These are phyloP conservation scores for Acrocalymma vagum DNA, from an alignment of 2,329 filamentous ascomycete species.

Conservation along the genomic window DNA sequence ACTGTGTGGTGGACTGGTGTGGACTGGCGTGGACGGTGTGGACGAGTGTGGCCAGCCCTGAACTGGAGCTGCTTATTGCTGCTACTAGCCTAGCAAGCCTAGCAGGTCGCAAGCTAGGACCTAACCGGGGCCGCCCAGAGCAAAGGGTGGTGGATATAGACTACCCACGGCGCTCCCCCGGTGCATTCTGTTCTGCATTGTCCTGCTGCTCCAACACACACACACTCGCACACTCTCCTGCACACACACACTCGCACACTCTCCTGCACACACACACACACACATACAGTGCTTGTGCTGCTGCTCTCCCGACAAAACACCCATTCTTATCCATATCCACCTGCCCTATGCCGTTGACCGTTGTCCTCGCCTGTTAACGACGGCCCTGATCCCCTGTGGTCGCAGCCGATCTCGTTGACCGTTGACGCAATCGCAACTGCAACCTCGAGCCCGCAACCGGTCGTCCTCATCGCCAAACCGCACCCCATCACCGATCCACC, in stretches of 20 bases:
- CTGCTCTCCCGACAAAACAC: neutral
- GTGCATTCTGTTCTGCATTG: too few species aligned
- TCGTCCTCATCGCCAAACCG: conserved; percentile 6
- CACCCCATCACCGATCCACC: conserved; percentile 7
- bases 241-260: conserved; percentile 8
- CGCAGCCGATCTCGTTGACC: conserved; percentile 27
- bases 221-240: conserved; percentile 5
- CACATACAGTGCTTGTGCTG: conserved; percentile 9
- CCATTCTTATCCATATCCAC: neutral
- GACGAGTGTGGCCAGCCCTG: too few species aligned
- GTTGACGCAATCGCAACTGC: conserved; percentile 23
- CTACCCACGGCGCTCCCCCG: conserved; percentile 1
- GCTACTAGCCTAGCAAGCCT: too few species aligned
- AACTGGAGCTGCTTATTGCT: too few species aligned
- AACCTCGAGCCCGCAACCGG: conserved; percentile 24
- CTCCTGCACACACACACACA: conserved; percentile 9
- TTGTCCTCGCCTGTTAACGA: conserved; percentile 14
- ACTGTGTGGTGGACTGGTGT: too few species aligned
- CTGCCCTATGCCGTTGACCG: conserved; percentile 11
- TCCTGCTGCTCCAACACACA: neutral
- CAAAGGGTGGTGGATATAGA: too few species aligned
- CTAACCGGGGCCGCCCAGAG: too few species aligned
- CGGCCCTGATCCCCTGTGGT: conserved; percentile 13
- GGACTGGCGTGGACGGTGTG: too few species aligned
- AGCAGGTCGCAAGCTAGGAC: too few species aligned